Evolutionary conservation across 2,329 filamentous ascomycete genomes (phyloP), one percentile per base, ranked within the genome.

Genomic region (Penicillium polonicum): DNA sequence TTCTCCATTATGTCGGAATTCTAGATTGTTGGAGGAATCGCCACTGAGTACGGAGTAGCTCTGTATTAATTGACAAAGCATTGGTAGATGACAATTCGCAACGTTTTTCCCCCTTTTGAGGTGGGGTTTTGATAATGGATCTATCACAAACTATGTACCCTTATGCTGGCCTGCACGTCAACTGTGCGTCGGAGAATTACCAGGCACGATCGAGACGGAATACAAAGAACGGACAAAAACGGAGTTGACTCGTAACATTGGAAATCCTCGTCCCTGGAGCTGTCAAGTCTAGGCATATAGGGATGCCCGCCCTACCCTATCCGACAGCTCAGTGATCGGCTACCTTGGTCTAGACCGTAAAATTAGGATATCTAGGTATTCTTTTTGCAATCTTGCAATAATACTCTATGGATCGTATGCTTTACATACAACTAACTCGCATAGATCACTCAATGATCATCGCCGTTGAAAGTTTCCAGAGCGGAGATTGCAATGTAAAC

Each of bases 391-490:
- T n/a, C 10, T 38, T 38, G 9, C 13, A 21, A 29, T 13, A 31
- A 12, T 33, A 10, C 8, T 33, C 25, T 4, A 13, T 45, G 15
- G 23, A 23, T 27, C 2, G 17, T 48, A 48, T 35, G 23, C n/a
- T n/a, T 7, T 44, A 23, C 17, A 33, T n/a, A 17, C n/a, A 9
- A 46, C 7, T 21, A 3, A 21, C 9, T 19, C 4, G n/a, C 31
- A 29, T 25, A 27, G 25, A 35, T 49, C 48, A 41, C n/a, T 31
- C 9, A 27, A 51, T 54, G 55, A 62, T 61, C 58, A 49, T 48
- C 58, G n/a, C 58, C 58, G 60, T 62, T 62, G 58, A 42, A 55
- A 48, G 50, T 50, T 60, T 53, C 17, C 41, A 29, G 12, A 41
- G 54, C 48, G 48, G 58, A 48, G 51, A 55, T 52, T 7, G 2